Conservation (phyloP, 2,329 filamentous ascomycete species). For the Endoconidiophora laricicola region DNA sequence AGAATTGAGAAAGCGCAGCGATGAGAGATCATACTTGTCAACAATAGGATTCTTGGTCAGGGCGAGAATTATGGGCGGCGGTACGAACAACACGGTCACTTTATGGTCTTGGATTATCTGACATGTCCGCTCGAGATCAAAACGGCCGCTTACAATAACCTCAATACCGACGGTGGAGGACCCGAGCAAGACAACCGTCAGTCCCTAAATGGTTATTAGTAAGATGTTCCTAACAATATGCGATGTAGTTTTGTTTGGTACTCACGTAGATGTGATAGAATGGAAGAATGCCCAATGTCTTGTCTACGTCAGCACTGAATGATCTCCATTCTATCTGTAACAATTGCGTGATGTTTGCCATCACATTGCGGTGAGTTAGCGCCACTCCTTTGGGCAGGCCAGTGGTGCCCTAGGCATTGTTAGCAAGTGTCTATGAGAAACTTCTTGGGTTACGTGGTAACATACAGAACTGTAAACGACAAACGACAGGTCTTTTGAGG, state of each 20-base stretch:
- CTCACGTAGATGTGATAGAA: conserved; percentile 84
- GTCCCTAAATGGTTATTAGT: conserved; percentile 17
- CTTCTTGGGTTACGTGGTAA: not conserved
- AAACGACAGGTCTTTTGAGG: conserved; percentile 63
- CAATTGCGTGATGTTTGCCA: conserved; percentile 52
- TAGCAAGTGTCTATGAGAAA: not conserved
- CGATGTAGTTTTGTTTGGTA: not conserved
- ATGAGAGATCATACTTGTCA: conserved; percentile 63
- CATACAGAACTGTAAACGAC: conserved; percentile 60
- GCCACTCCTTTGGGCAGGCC: conserved; percentile 84
- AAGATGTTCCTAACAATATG: conserved; percentile 4
- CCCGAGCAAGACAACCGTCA: conserved; percentile 19
- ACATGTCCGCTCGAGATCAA: conserved; percentile 69
- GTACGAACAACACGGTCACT: conserved; percentile 66
- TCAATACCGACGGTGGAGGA: conserved; percentile 44
- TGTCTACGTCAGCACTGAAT: conserved; percentile 47
- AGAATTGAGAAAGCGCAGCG: conserved; percentile 68
- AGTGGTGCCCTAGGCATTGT: conserved; percentile 48
- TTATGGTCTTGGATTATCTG: conserved; percentile 54
- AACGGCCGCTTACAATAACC: conserved; percentile 55
- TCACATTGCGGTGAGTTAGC: conserved; percentile 68
- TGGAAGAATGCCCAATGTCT: conserved; percentile 61
- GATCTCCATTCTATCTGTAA: conserved; percentile 35
- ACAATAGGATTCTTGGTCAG: conserved; percentile 67
- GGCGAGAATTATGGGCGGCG: conserved; percentile 67